Conservation (phyloP, 179 eudicot genomes). For the Monotropa hypopitys region DNA sequence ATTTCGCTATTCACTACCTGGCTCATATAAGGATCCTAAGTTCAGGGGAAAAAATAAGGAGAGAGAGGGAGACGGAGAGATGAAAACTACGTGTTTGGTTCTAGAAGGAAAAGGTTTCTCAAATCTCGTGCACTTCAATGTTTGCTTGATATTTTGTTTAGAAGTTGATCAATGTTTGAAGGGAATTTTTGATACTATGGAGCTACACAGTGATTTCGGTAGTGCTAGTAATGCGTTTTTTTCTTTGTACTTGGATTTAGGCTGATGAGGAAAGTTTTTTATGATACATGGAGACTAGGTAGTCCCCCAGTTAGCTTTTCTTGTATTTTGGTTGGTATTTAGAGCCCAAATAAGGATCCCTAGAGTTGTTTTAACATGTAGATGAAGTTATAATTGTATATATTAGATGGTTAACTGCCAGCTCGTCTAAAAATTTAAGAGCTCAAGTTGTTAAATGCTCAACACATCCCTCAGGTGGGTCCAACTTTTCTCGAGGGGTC, state of each 20-base stretch:
- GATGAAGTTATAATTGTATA: not conserved
- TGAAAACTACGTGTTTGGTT: not conserved
- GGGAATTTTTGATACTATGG: not conserved
- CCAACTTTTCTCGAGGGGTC: too few species aligned
- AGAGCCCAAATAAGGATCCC: not conserved
- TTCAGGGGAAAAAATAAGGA: not conserved
- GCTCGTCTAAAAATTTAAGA: too few species aligned
- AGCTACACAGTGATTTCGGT: not conserved
- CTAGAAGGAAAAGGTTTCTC: not conserved
- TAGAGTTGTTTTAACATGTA: not conserved
- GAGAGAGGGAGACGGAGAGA: not conserved
- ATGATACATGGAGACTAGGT: not conserved
- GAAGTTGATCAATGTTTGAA: not conserved
- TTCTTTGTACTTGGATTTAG: not conserved
- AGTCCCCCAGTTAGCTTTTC: not conserved
- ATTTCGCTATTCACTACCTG: not conserved
- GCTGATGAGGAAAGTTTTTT: not conserved
- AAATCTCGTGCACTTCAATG: not conserved
- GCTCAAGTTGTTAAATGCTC: too few species aligned
- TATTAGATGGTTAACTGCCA: too few species aligned
- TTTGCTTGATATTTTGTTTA: not conserved
- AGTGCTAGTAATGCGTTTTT: not conserved
- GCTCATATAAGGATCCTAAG: not conserved
- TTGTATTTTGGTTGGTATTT: not conserved
- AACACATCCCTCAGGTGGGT: too few species aligned